A percentile compares a stretch with the other conserved stretches of the same genome.
Evolutionary conservation across 768 basidiomycete species (phyloP).

Genomic region (Tricholoma flavovirens): DNA sequence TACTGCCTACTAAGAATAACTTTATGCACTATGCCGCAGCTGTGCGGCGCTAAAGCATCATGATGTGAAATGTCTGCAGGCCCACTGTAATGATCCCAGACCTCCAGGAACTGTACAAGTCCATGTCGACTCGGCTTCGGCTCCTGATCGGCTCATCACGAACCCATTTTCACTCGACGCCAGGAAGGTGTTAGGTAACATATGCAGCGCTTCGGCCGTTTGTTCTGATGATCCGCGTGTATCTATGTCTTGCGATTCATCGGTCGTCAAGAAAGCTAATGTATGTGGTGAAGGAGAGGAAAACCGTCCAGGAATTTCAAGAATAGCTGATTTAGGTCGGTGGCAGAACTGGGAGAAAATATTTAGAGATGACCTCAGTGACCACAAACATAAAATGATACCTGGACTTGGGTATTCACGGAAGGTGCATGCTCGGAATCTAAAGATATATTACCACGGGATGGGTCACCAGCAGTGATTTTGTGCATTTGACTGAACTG

Average conservation of each 20-base stretch:
- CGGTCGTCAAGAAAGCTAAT: constrained; percentile 12
- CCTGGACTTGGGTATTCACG: constrained; percentile 45
- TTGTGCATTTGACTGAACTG: constrained; percentile 45
- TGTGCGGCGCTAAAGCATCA: neutral
- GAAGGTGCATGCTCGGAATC: constrained; percentile 46
- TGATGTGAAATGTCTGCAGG: neutral
- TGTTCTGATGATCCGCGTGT: neutral
- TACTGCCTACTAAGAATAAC: neutral
- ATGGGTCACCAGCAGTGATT: constrained; percentile 69
- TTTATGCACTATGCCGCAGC: neutral
- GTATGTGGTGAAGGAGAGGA: constrained; percentile 1
- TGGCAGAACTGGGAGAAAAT: constrained; percentile 34
- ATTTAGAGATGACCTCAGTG: neutral
- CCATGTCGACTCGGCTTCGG: constrained; percentile 26
- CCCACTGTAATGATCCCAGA: constrained; percentile 21
- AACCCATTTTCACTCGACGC: constrained; percentile 54
- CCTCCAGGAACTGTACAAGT: constrained; percentile 36
- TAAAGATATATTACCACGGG: constrained; percentile 60
- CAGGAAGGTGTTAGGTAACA: constrained; percentile 32
- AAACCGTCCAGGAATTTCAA: constrained; percentile 5
- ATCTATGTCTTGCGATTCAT: constrained; percentile 15
- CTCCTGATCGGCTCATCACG: constrained; percentile 22
- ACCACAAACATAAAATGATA: constrained; percentile 12
- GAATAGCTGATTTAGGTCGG: constrained; percentile 21
- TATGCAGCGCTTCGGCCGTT: constrained; percentile 7